Percentiles rank a stretch among this genome's conserved stretches.
phyloP scores from a whole-genome alignment of 345 rosid genomes.

The Boechera stricta region DNA sequence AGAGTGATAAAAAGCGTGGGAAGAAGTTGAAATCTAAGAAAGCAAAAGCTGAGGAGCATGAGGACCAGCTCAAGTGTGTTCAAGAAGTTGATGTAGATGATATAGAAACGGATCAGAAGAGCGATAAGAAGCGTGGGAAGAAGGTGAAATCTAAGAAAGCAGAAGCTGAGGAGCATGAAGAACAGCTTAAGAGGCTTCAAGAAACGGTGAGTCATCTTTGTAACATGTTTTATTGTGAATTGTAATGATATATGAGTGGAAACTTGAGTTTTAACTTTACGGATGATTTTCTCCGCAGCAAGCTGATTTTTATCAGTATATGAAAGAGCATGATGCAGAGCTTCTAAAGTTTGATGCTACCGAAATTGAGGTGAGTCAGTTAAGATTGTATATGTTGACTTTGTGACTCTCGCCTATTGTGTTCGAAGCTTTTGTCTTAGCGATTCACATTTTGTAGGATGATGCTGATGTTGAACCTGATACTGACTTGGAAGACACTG shows the following conservation, averaged over 20 bases:
- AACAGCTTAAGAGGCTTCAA: conserved; percentile 69
- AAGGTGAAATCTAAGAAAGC: conserved; percentile 51
- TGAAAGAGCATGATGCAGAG: conserved; percentile 77
- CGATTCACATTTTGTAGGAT: conserved; percentile 43
- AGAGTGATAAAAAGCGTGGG: conserved; percentile 27
- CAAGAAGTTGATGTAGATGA: conserved; percentile 23
- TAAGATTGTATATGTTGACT: neutral
- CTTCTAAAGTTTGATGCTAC: conserved; percentile 81
- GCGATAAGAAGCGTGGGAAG: conserved; percentile 32
- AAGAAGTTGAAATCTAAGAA: conserved; percentile 51
- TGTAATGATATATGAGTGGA: neutral
- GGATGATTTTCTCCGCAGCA: conserved; percentile 57
- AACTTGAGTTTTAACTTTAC: conserved; percentile 16
- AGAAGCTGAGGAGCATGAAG: conserved; percentile 74
- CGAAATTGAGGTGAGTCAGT: conserved; percentile 66
- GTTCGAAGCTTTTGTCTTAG: conserved; percentile 17
- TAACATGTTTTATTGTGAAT: neutral
- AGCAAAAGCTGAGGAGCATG: conserved; percentile 68
- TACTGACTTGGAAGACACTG: conserved; percentile 57
- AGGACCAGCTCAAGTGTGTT: conserved; percentile 52
- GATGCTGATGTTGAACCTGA: conserved; percentile 51
- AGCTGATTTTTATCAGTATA: conserved; percentile 76
- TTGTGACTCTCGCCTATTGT: neutral
- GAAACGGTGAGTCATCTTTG: conserved; percentile 56
- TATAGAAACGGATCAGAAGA: conserved; percentile 14